phyloP scores from a whole-genome alignment of 169 alveolate species.

The Plasmodium knowlesi region DNA sequence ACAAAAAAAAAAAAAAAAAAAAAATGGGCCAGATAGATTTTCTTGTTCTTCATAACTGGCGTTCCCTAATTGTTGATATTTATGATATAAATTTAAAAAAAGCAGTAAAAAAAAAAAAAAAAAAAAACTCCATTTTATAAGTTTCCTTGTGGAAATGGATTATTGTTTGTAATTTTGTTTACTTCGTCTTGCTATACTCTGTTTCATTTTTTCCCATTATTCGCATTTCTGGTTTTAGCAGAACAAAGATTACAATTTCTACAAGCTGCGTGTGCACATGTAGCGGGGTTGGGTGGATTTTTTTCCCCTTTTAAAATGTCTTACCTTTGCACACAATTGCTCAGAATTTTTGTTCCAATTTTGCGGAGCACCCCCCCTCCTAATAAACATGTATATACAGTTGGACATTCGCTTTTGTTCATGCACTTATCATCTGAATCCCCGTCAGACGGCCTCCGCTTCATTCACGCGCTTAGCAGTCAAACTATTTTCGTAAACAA shows the following conservation, averaged over 20 bases:
- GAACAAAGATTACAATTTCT: slow-evolving; percentile 13
- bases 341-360: slow-evolving; percentile 7
- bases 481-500: slow-evolving; percentile 49
- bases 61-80: not conserved
- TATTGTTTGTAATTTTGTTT: slow-evolving; percentile 9
- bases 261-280: slow-evolving; percentile 41
- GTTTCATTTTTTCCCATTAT: not conserved
- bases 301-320: not conserved
- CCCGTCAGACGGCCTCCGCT: not conserved
- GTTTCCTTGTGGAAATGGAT: slow-evolving; percentile 10
- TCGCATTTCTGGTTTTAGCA: not conserved
- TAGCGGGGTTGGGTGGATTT: not conserved
- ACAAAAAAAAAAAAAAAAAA: slow-evolving; percentile 4
- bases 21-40: not conserved
- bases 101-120: not conserved
- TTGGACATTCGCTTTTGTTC: not conserved
- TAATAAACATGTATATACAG: not conserved
- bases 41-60: not conserved
- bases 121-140: not conserved
- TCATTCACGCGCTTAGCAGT: not conserved
- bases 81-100: not conserved
- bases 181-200: not conserved
- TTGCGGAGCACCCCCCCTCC: slow-evolving; percentile 4
- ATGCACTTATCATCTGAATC: not conserved
- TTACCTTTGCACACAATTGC: not conserved